phyloP scores from a whole-genome alignment of 2,329 filamentous ascomycete genomes.

The Aphanoascus verrucosus region DNA sequence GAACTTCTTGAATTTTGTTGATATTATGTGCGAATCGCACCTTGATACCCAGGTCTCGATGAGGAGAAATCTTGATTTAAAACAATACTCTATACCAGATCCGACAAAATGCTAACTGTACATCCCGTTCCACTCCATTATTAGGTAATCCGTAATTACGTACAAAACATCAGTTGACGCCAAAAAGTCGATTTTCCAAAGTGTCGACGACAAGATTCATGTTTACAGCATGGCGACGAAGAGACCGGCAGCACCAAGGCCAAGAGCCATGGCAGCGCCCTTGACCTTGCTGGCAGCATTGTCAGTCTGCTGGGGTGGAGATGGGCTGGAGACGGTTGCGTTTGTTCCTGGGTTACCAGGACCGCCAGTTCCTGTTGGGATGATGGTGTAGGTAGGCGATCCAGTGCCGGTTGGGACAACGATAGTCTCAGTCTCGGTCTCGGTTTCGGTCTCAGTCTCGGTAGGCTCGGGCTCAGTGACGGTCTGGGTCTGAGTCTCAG shows the following conservation, averaged over 20 bases:
- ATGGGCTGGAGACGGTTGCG: slow-evolving; percentile 2
- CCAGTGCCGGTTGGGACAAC: neutral
- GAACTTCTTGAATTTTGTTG: too few species aligned
- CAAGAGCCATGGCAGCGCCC: slow-evolving; percentile 9
- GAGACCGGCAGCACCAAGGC: slow-evolving; percentile 2
- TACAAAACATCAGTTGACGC: neutral
- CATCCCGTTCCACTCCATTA: too few species aligned
- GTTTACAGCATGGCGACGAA: slow-evolving; percentile 3
- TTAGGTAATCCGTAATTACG: too few species aligned
- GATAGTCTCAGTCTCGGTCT: neutral
- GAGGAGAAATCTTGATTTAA: too few species aligned
- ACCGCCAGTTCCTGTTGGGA: slow-evolving; percentile 7
- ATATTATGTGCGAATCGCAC: too few species aligned
- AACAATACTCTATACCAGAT: too few species aligned
- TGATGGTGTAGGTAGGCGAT: neutral
- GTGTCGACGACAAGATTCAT: neutral
- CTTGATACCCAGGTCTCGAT: too few species aligned
- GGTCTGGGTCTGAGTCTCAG: neutral
- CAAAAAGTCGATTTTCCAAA: neutral
- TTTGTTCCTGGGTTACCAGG: slow-evolving; percentile 4
- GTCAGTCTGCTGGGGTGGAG: slow-evolving; percentile 6
- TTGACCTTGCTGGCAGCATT: slow-evolving; percentile 6
- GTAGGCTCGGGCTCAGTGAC: neutral
- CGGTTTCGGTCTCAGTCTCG: slow-evolving; percentile 2
- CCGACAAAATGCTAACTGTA: too few species aligned